Base-by-base conservation (phyloP, 2,329 filamentous ascomycete species). In the Claviceps pazoutovae region DNA sequence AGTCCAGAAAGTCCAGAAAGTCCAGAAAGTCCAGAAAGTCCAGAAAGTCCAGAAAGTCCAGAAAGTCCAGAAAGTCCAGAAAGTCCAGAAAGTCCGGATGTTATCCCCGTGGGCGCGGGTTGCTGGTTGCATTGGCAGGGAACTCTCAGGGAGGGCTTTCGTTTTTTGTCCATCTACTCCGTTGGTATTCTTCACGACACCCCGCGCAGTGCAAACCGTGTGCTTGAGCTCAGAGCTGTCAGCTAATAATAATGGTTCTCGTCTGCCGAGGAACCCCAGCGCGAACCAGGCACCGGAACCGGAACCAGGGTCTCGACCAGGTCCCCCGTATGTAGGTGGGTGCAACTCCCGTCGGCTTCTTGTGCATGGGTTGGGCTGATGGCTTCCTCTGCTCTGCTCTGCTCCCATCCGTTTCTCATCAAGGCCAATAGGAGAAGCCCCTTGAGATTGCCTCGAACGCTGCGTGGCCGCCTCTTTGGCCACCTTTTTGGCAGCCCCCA, bases 341-440 rank as follows among this genome's bases (percentile, higher is more conserved):
- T 49, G 45, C 46, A 51, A 51, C 49, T 51, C 49, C 49, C 50
- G 50, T 49, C 46, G 49, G 50, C 53, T 42, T 51, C 14, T 34
- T n/a, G 38, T 34, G 45, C 49, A 49, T 49, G 46, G 46, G n/a
- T 47, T 19, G 16, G 23, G 43, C 50, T 21, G 46, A 43, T 47
- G 50, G 50, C 53, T 36, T 52, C 14, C 30, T 30, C 43, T 43
- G 37, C 26, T 47, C 38, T 26, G 23, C 26, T 30, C 43, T 43
- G 46, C 19, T 47, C 38, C 36, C 49, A 26, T 37, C 30, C 53
- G 17, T n/a, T 23, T 51, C 49, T 49, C 49, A 49, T 43, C n/a
- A 21, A 23, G 43, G 19, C 53, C 50, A 52, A 50, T 54, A 38
- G 53, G 53, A 47, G 42, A 52, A 47, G 26, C 50, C 16, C 52